Evolutionary conservation across 1,284 basidiomycete species (phyloP).

Genomic region (Marasmius sp.): DNA sequence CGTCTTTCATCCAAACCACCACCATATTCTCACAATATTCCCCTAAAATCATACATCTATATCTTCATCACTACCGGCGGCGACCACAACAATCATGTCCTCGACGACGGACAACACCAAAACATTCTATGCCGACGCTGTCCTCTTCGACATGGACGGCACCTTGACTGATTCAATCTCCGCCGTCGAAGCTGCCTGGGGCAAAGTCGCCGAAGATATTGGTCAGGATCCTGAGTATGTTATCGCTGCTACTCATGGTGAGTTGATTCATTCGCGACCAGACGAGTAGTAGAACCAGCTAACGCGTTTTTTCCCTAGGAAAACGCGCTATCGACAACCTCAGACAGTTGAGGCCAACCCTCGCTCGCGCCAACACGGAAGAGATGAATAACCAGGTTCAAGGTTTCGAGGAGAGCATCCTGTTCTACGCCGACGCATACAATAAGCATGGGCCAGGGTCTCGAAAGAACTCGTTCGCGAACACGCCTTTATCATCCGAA

Average conservation of each 20-base stretch:
- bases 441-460: constrained; percentile 39
- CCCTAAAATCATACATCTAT: too few relatives aligned
- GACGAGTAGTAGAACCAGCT: too few relatives aligned
- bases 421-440: constrained; percentile 73
- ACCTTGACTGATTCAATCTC: constrained; percentile 76
- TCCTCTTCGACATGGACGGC: constrained; percentile 76
- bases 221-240: constrained; percentile 65
- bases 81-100: background rate
- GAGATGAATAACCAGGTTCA: constrained; percentile 71
- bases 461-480: constrained; percentile 15
- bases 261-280: too few relatives aligned
- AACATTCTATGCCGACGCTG: constrained; percentile 55
- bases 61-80: background rate
- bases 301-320: too few relatives aligned
- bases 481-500: constrained; percentile 29
- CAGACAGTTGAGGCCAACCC: constrained; percentile 54
- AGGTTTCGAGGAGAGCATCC: constrained; percentile 69
- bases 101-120: constrained; percentile 11
- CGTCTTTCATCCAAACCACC: too few relatives aligned
- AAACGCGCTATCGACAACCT: constrained; percentile 72
- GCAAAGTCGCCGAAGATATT: constrained; percentile 69
- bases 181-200: constrained; percentile 80
- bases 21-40: too few relatives aligned
- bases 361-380: constrained; percentile 42
- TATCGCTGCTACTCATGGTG: constrained; percentile 73